Evolutionary conservation across 148 eudicot species (phyloP).

Genomic region (Beta vulgaris): DNA sequence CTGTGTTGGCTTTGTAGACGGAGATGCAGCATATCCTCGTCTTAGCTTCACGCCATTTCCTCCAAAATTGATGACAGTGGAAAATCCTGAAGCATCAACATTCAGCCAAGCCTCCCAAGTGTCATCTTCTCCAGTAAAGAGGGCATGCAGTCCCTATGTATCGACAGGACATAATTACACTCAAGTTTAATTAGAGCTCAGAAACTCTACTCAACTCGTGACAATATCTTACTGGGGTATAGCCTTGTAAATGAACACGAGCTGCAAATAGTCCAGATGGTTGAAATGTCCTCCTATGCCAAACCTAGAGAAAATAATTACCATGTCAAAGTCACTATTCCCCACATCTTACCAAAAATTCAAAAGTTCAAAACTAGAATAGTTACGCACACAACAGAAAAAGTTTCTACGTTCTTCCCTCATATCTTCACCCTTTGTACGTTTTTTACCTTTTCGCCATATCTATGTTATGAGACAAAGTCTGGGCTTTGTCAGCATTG

Average conservation of each 20-base stretch:
- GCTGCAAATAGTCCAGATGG: slow-evolving; percentile 97
- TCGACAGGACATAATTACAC: slow-evolving; percentile 17
- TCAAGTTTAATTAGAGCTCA: background rate
- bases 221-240: slow-evolving; percentile 57
- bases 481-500: background rate
- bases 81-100: slow-evolving; percentile 80
- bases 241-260: slow-evolving; percentile 92
- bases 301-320: slow-evolving; percentile 54
- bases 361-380: slow-evolving; percentile 1
- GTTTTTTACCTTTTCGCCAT: background rate
- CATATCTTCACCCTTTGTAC: background rate
- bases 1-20: slow-evolving; percentile 89
- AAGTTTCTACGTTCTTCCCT: background rate
- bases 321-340: slow-evolving; percentile 10
- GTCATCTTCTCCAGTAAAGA: slow-evolving; percentile 92
- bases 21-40: slow-evolving; percentile 89
- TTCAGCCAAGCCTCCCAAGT: slow-evolving; percentile 99
- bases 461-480: background rate
- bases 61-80: slow-evolving; percentile 55
- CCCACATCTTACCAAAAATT: background rate
- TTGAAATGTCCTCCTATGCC: slow-evolving; percentile 96
- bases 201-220: slow-evolving; percentile 7
- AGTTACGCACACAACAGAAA: too few relatives aligned
- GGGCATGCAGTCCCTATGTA: slow-evolving; percentile 83
- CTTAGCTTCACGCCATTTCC: slow-evolving; percentile 73